A percentile compares a stretch with the other conserved stretches of the same genome.
phyloP scores from a whole-genome alignment of 495 filamentous ascomycete species.

The Hypoxylon lenormandii region DNA sequence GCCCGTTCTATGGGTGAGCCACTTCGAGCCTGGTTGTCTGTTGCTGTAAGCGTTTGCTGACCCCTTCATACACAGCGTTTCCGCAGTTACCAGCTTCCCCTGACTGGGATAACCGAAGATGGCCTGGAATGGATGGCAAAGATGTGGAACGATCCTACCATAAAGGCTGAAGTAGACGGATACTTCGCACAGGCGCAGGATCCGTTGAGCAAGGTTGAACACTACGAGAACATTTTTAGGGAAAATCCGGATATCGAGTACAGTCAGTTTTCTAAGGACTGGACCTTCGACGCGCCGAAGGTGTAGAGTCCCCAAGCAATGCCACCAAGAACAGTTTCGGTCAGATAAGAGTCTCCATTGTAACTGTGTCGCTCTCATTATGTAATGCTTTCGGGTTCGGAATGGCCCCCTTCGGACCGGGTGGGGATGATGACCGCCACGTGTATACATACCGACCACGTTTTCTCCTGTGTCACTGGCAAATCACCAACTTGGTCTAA shows the following conservation, averaged over 20 bases:
- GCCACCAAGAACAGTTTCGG: no score
- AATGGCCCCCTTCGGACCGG: no score
- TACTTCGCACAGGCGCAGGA: constrained; percentile 58
- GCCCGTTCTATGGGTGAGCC: constrained; percentile 60
- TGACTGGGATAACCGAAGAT: constrained; percentile 54
- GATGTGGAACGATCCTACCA: constrained; percentile 62
- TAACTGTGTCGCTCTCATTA: no score
- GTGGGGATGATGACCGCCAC: no score
- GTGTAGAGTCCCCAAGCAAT: no score
- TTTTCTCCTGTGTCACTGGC: no score
- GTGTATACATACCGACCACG: no score
- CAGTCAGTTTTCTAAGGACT: constrained; percentile 54
- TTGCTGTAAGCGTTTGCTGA: constrained; percentile 10
- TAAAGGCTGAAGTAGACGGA: constrained; percentile 49
- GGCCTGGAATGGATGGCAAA: constrained; percentile 60
- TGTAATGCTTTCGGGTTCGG: no score
- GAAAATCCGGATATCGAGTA: constrained; percentile 53
- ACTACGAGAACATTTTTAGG: constrained; percentile 60
- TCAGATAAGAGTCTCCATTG: no score
- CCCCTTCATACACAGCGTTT: constrained; percentile 52
- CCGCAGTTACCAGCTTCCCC: constrained; percentile 59
- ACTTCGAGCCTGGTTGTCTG: neutral
- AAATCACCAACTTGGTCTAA: no score
- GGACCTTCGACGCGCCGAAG: constrained; percentile 48
- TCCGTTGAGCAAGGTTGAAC: constrained; percentile 53